phyloP scores from a whole-genome alignment of 345 rosid species.

The Schrenkiella parvula region DNA sequence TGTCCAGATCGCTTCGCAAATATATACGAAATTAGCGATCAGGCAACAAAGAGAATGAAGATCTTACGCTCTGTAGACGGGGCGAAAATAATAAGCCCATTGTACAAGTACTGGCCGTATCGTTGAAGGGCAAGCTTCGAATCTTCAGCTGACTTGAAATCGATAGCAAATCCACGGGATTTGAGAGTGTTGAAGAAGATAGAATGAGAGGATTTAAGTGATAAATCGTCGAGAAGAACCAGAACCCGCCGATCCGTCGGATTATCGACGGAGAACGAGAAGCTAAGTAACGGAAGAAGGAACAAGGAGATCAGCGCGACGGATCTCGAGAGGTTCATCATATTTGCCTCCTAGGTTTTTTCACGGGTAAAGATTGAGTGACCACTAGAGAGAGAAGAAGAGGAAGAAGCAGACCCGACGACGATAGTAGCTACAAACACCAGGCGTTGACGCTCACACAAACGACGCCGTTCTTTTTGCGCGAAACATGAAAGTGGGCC shows the following conservation, averaged over 20 bases:
- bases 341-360: conserved; percentile 15
- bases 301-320: conserved; percentile 27
- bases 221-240: conserved; percentile 57
- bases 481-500: conserved; percentile 3
- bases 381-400: conserved; percentile 6
- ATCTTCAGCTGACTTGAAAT: conserved; percentile 62
- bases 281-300: conserved; percentile 39
- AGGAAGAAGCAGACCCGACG: conserved; percentile 8
- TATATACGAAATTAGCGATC: neutral
- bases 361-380: conserved; percentile 8
- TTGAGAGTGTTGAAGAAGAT: conserved; percentile 58
- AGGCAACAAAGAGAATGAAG: neutral
- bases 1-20: neutral
- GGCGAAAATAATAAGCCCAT: conserved; percentile 53
- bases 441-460: conserved; percentile 13
- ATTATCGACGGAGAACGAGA: conserved; percentile 52
- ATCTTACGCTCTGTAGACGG: conserved; percentile 58
- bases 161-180: conserved; percentile 56
- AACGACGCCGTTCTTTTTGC: neutral
- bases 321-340: conserved; percentile 28
- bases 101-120: conserved; percentile 62
- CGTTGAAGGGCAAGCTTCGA: conserved; percentile 56
- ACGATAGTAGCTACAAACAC: neutral
- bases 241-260: conserved; percentile 54
- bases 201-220: conserved; percentile 62